Percentiles rank a stretch among this genome's conserved stretches.
phyloP scores from a whole-genome alignment of 1,284 basidiomycete species.

The Leccinum griseonigrum region DNA sequence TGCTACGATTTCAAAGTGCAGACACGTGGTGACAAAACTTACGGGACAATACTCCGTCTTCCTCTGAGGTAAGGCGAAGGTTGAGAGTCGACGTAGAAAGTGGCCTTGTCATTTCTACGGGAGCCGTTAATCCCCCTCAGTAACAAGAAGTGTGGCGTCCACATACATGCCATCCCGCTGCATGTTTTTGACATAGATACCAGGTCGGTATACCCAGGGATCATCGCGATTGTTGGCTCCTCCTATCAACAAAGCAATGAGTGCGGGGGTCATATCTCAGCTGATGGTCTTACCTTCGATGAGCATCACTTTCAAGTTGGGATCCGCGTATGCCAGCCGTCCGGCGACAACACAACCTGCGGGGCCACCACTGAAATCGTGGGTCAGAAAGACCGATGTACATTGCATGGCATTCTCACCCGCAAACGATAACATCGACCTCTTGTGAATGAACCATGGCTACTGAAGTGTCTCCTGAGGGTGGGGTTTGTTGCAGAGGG shows the following conservation, averaged over 20 bases:
- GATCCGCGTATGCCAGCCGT: slow-evolving; percentile 67
- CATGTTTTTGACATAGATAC: slow-evolving; percentile 70
- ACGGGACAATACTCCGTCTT: slow-evolving; percentile 66
- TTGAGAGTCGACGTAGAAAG: slow-evolving; percentile 64
- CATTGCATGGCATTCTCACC: slow-evolving; percentile 30
- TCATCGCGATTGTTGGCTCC: slow-evolving; percentile 72
- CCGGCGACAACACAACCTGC: slow-evolving; percentile 69
- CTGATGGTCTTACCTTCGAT: slow-evolving; percentile 52
- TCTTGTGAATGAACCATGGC: slow-evolving; percentile 59
- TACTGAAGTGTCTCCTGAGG: slow-evolving; percentile 2
- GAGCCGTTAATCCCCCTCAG: slow-evolving; percentile 3
- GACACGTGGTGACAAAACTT: slow-evolving; percentile 25
- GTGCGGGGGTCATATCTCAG: background rate
- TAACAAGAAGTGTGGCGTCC: background rate
- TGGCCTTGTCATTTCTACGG: slow-evolving; percentile 67
- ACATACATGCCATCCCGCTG: slow-evolving; percentile 62
- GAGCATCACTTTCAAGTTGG: slow-evolving; percentile 70
- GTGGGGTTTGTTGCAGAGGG: slow-evolving; percentile 4
- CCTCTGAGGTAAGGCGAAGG: slow-evolving; percentile 58
- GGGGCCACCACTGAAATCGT: slow-evolving; percentile 52
- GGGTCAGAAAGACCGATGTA: slow-evolving; percentile 5
- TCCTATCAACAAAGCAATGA: slow-evolving; percentile 33
- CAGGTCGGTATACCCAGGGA: slow-evolving; percentile 71
- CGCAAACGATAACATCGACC: slow-evolving; percentile 69
- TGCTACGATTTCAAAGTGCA: background rate